phyloP scores from a whole-genome alignment of 2,329 filamentous ascomycete genomes.

The Diaporthe australafricana region DNA sequence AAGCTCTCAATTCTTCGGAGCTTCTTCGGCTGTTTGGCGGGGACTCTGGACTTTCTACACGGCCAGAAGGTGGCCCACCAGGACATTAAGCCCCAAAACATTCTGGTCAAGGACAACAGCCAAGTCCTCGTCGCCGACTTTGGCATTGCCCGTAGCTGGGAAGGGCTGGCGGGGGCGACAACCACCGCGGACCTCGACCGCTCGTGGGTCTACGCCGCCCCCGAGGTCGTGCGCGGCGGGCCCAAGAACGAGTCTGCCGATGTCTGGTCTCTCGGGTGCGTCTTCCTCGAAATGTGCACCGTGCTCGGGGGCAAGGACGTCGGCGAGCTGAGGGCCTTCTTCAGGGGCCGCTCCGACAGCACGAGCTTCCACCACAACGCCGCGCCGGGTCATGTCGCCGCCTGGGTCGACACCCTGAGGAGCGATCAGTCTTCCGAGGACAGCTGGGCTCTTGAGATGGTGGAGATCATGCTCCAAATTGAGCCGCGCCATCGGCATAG shows the following conservation, averaged over 20 bases:
- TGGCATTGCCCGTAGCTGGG: conserved; percentile 28
- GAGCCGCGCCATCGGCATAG: neutral
- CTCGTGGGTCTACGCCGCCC: neutral
- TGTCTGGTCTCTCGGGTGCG: neutral
- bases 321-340: neutral
- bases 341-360: neutral
- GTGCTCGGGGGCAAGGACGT: neutral
- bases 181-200: neutral
- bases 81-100: conserved; percentile 39
- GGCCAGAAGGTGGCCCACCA: conserved; percentile 22
- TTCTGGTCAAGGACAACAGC: conserved; percentile 32
- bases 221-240: neutral
- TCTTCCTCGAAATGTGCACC: conserved; percentile 1
- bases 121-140: conserved; percentile 34
- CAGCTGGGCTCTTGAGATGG: neutral
- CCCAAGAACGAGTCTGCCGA: neutral
- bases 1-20: neutral
- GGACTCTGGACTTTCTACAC: neutral
- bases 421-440: neutral
- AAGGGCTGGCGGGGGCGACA: neutral
- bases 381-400: neutral
- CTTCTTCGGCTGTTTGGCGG: neutral
- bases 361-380: neutral
- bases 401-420: neutral
- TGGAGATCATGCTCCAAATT: neutral